phyloP scores from a whole-genome alignment of 306 rosid genomes.

The Lathyrus aphaca region DNA sequence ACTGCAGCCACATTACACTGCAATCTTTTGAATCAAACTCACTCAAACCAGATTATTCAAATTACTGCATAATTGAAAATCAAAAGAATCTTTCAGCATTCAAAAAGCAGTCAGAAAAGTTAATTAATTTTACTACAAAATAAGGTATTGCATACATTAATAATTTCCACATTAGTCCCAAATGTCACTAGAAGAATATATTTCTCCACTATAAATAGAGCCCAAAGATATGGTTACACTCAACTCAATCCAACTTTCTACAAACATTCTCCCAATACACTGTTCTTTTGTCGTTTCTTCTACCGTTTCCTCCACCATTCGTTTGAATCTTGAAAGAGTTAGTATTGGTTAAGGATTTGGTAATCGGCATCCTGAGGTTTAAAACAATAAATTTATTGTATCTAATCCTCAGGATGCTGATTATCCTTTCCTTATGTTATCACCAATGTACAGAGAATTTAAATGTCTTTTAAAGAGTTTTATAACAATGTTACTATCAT shows the following conservation, averaged over 20 bases:
- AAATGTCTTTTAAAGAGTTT: not conserved
- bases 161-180: not conserved
- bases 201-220: conserved; percentile 53
- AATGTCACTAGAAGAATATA: conserved; percentile 31
- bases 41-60: conserved; percentile 15
- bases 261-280: conserved; percentile 22
- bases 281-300: not conserved
- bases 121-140: conserved; percentile 38
- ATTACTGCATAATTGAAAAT: not conserved
- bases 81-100: conserved; percentile 6
- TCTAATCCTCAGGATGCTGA: conserved; percentile 48
- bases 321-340: conserved; percentile 27
- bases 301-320: conserved; percentile 1
- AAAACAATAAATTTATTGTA: conserved; percentile 36
- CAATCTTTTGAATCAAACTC: conserved; percentile 8
- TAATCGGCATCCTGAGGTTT: conserved; percentile 72
- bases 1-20: not conserved
- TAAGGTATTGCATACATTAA: not conserved
- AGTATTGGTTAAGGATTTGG: conserved; percentile 47
- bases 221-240: conserved; percentile 25
- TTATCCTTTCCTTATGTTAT: conserved; percentile 46
- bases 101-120: conserved; percentile 10
- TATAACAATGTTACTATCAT: too few species aligned
- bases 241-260: conserved; percentile 35
- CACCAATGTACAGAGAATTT: conserved; percentile 21